Evolutionary conservation across 129 eudicot genomes (phyloP), one percentile per base, ranked within the genome.

Genomic region (Saposhnikovia divaricata): DNA sequence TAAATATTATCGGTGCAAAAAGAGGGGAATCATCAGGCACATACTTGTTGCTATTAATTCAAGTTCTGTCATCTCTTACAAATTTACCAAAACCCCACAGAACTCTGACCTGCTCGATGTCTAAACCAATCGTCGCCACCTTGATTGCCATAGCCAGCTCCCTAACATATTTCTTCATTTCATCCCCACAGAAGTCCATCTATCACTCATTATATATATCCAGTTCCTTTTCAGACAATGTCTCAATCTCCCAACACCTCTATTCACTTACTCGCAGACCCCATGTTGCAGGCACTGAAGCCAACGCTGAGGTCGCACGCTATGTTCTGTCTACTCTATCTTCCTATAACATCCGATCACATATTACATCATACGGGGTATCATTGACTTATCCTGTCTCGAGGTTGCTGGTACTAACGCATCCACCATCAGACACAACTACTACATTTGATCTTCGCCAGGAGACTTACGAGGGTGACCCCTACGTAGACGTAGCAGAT

Each of bases 241-340:
- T 78, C 39, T 87, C 97, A 6, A 84, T 93, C 50, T 80, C 94
- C 13, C 84, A 81, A 83, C 98, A 93, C 79, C 95, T 93, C 78
- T 85, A 82, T 81, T 85, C 74, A 51, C 95, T 93, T 77, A 93
- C 98, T 4, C 87, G 84, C 68, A 86, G 93, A 11, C 98, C 98
- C 18, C 98, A 91, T 80, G 87, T 85, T 27, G 97, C 97, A 9
- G 95, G 95, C 63, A 74, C 98, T n/a, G 78, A 80, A 28, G 94
- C 97, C 59, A 93, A 93, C 81, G 89, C 87, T 0, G 93, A 78
- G 76, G 94, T 94, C 0, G 98, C 97, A 27, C 72, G 83, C 79
- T 85, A 93, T 76, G 95, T 93, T 42, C 81, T 86, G 25, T 85
- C 97, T 78, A 93, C 88, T 69, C 89, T 93, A 57, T 63, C 89